Percentiles rank a stretch among this genome's conserved stretches.
Conservation (phyloP, 257 asterid genomes). For the Rubia yunnanensis region DNA sequence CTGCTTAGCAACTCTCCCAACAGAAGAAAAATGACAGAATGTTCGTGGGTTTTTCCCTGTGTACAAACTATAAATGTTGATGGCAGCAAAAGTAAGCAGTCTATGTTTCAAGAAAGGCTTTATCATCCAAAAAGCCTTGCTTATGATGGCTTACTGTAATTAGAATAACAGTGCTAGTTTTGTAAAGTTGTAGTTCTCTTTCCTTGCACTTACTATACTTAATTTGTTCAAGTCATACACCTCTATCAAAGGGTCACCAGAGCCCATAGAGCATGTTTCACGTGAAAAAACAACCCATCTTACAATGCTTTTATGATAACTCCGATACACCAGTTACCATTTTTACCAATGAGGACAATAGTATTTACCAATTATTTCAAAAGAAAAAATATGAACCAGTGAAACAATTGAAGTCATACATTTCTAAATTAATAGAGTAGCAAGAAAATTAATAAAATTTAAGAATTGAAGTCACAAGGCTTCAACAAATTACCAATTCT, state of each 20-base stretch:
- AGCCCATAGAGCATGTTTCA: background rate
- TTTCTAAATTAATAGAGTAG: background rate
- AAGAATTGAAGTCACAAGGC: no score
- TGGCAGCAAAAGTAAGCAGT: background rate
- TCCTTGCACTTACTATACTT: background rate
- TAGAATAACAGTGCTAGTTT: background rate
- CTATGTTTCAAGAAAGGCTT: background rate
- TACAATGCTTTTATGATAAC: background rate
- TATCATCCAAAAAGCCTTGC: background rate
- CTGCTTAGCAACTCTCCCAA: background rate
- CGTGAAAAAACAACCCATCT: background rate
- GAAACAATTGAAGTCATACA: background rate
- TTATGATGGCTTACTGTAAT: background rate
- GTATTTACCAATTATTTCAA: background rate
- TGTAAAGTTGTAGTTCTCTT: background rate
- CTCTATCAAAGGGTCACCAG: background rate
- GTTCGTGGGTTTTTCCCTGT: background rate
- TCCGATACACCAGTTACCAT: background rate
- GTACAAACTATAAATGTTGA: background rate
- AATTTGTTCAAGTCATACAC: background rate
- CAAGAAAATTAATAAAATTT: background rate
- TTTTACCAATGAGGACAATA: background rate
- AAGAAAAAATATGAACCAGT: background rate
- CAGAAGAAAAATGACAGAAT: background rate
- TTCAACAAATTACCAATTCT: constrained; percentile 48